Conservation (phyloP, 2,329 filamentous ascomycete species). For the Sordariomycetes sp. region DNA sequence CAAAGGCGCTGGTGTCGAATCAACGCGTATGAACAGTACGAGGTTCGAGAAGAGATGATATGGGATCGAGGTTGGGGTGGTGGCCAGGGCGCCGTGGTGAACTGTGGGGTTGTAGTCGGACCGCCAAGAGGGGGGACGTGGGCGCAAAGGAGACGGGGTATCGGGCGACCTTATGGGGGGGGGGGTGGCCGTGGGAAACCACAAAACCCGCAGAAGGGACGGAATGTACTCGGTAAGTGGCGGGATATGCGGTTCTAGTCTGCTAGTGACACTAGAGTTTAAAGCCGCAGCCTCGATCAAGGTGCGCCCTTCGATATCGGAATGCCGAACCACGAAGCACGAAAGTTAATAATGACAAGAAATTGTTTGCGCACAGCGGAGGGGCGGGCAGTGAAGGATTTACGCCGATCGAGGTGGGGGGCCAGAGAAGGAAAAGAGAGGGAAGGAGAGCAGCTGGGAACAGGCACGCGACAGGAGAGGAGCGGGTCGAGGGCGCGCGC, state of each 20-base stretch:
- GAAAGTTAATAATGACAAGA: background rate
- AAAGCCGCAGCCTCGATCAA: background rate
- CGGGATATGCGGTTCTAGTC: background rate
- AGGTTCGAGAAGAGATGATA: background rate
- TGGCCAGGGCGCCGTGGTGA: background rate
- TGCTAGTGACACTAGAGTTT: background rate
- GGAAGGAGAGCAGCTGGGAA: background rate
- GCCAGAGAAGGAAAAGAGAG: background rate
- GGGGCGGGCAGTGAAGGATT: background rate
- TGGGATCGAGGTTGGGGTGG: background rate
- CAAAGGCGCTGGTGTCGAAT: background rate
- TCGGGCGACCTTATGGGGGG: background rate
- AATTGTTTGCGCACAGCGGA: background rate
- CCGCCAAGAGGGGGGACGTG: background rate
- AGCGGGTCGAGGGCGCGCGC: background rate
- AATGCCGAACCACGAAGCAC: background rate
- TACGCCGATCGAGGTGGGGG: background rate
- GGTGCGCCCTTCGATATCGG: background rate
- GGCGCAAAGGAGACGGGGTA: background rate
- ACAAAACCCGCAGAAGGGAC: background rate
- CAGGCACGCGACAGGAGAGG: background rate
- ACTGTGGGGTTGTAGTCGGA: background rate
- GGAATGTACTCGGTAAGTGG: background rate
- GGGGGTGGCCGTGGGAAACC: background rate
- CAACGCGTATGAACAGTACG: background rate